Base-by-base conservation (phyloP, 2,329 filamentous ascomycete genomes). In the Aspergillus candidus region DNA sequence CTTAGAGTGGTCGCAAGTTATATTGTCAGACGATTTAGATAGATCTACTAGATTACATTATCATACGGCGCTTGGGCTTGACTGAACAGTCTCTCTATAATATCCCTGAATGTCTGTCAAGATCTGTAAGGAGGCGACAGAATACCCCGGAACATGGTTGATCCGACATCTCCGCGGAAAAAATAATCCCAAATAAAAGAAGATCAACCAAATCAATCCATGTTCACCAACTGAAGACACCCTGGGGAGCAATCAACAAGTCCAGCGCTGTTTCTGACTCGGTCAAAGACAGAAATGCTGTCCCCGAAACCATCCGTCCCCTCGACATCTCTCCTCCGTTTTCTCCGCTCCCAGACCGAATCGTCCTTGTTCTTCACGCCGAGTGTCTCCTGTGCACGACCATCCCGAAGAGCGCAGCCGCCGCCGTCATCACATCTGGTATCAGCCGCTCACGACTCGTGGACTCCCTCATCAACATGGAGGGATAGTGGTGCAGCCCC, bases 271-370 rank as follows among this genome's bases (percentile, higher is more conserved):
- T 49, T 43, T 43, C 41, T 34, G 36, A 22, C 34, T 47, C 44
- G 41, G 34, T 39, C 40, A 36, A 47, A 42, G 44, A 35, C 46
- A 58, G 65, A 63, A 54, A 70, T 70, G 67, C 58, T 68, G 53
- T 59, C 63, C 49, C 53, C 58, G 43, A 67, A 62, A 54, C 57
- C 65, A 35, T 62, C 59, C 41, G 70, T 65, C 52, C 78, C 78
- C 38, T 81, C 78, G 41, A 61, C 67, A 44, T 67, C 66, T 35
- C 77, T 91, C 14, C 73, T 93, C 50, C 82, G 81, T 54, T 91
- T 87, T 63, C 74, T 93, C 51, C 82, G 80, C 53, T 78, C 74
- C 42, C 86, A 90, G 64, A 80, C 84, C 52, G 77, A 85, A 55
- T 72, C 72, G 43, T 60, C 77, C 36, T 72, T 68, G 50, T 76